These are phyloP conservation scores for Neonectria sp. DNA, from an alignment of 2,329 filamentous ascomycete species.

Conservation along the genomic window DNA sequence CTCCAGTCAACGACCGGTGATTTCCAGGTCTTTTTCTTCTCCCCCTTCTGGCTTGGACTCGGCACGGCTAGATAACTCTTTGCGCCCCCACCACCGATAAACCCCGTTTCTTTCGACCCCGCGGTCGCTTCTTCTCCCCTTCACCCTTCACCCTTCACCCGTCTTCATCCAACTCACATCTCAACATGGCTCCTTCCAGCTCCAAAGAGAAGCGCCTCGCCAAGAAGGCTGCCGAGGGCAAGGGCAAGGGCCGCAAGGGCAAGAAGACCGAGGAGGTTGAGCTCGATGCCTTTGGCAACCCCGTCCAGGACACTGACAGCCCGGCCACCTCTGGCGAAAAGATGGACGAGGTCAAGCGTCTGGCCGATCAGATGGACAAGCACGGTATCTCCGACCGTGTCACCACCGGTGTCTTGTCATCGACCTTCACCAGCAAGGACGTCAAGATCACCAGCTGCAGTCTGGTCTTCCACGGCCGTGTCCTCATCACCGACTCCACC, in stretches of 20 bases:
- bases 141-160: constrained; percentile 28
- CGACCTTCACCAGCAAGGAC: constrained; percentile 87
- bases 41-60: constrained; percentile 42
- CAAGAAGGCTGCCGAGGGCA: constrained; percentile 80
- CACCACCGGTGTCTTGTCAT: constrained; percentile 96
- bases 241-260: constrained; percentile 76
- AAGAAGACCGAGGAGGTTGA: constrained; percentile 80
- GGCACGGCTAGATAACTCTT: constrained; percentile 28
- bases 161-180: constrained; percentile 37
- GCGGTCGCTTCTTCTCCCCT: constrained; percentile 35
- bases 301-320: constrained; percentile 68
- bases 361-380: constrained; percentile 95
- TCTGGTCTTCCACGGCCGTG: constrained; percentile 97
- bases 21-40: constrained; percentile 41
- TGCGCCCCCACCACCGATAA: constrained; percentile 41
- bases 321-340: constrained; percentile 81
- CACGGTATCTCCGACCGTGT: constrained; percentile 97
- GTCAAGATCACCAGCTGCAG: constrained; percentile 97
- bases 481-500: constrained; percentile 93
- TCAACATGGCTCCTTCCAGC: constrained; percentile 74
- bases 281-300: constrained; percentile 75
- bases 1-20: constrained; percentile 43
- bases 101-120: constrained; percentile 47
- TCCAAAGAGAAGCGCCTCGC: constrained; percentile 81
- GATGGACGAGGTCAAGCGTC: constrained; percentile 85